Evolutionary conservation across 192 early-diverging fungal genomes (phyloP), one percentile per base, ranked within the genome.

Genomic region (Mortierella claussenii): DNA sequence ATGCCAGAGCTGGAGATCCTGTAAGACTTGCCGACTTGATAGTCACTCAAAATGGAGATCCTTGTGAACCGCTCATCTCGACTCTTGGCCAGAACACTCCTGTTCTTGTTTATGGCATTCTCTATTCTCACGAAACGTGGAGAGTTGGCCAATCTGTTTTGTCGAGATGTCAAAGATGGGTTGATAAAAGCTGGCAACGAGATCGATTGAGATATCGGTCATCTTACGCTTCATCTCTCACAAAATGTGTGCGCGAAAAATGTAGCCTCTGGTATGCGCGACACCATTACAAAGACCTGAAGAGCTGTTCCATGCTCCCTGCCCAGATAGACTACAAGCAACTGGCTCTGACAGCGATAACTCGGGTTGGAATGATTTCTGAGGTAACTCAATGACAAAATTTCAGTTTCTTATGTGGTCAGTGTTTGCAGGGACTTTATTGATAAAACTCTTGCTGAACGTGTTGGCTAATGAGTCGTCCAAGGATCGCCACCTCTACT

Each of bases 341-440:
- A n/a, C 73, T 18, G 73, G 73, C 24, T 62, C 59, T 15, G 63
- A 61, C 3, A 76, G 24, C 0, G 73, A 76, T 12, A 76, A 31
- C 26, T 67, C 73, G 11, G 73, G 73, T 24, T 36, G 31, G n/a
- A 40, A 67, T 1, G 58, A 48, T 42, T 76, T 65, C 20, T 76
- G 64, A 5, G 73, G 58, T 9, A 76, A 17, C 15, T 63, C 61
- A 0, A 17, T 31, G 21, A 42, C 60, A n/a, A 75, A 44, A 0
- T 24, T 24, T n/a, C n/a, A 75, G 56, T 27, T 30, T 51, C 32
- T 57, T 75, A 59, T 32, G n/a, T 67, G 11, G 81, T 43, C 1
- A 79, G 51, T 2, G 81, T 68, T 10, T n/a, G 47, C 49, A 0
- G 82, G 85, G 23, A 86, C 85, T 24, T 66, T 66, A 26, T 55